These are phyloP conservation scores for Cenchrus fungigraminus DNA, from an alignment of 176 grass and related monocot genomes.

Conservation along the genomic window DNA sequence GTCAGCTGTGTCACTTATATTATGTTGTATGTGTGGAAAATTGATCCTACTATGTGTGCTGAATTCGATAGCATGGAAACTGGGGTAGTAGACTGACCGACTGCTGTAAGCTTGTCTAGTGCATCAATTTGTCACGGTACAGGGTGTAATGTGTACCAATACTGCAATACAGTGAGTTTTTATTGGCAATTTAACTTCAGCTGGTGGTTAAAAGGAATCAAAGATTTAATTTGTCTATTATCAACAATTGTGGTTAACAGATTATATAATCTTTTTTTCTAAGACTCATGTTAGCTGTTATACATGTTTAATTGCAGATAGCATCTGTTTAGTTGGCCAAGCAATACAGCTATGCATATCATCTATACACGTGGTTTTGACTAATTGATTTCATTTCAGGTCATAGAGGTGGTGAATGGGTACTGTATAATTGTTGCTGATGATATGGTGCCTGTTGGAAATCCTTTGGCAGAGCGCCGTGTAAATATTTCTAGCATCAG, in stretches of 20 bases:
- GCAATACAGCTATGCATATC: neutral
- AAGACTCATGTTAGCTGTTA: neutral
- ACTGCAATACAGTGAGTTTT: neutral
- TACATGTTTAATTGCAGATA: too few relatives aligned
- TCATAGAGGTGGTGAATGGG: slow-evolving; percentile 87
- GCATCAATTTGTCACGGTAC: neutral
- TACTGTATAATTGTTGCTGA: slow-evolving; percentile 81
- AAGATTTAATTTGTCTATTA: neutral
- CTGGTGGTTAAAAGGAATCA: neutral
- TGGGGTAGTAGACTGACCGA: too few relatives aligned
- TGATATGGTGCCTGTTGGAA: slow-evolving; percentile 62
- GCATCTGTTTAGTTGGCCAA: neutral
- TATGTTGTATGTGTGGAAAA: neutral
- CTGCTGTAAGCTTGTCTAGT: neutral
- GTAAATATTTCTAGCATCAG: slow-evolving; percentile 90
- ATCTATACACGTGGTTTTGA: neutral
- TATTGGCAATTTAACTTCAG: neutral
- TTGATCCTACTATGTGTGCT: too few relatives aligned
- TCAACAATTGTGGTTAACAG: neutral
- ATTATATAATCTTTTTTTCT: neutral
- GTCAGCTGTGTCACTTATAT: neutral
- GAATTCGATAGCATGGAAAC: neutral
- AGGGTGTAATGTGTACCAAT: neutral
- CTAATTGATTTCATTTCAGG: slow-evolving; percentile 51
- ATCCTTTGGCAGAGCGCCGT: slow-evolving; percentile 60